A percentile compares a stretch with the other conserved stretches of the same genome.
These are phyloP conservation scores for Metschnikowia cerradonensis DNA, from an alignment of 805 yeast species.

Conservation along the genomic window DNA sequence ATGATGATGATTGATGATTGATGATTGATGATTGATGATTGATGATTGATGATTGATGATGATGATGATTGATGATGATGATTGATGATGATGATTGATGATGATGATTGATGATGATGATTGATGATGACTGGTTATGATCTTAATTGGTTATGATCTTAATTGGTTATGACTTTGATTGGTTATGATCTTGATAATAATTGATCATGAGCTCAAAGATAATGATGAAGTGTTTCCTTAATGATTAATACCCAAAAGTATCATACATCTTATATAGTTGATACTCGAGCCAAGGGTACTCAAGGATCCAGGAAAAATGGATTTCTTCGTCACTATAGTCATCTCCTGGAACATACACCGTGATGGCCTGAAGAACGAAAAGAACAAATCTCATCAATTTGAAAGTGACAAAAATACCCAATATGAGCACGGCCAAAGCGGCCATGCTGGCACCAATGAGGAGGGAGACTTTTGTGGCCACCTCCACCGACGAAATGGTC, in stretches of 20 bases:
- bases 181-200: neutral
- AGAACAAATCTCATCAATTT: neutral
- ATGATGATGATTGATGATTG: too few relatives aligned
- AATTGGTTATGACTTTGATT: neutral
- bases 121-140: neutral
- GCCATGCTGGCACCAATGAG: neutral
- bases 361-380: neutral
- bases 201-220: neutral
- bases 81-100: neutral
- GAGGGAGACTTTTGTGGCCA: neutral
- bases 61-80: too few relatives aligned
- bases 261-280: constrained; percentile 11
- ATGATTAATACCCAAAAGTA: constrained; percentile 7
- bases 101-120: neutral
- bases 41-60: constrained; percentile 3
- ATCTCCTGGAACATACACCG: neutral
- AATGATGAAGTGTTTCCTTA: neutral
- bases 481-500: neutral
- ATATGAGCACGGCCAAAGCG: neutral
- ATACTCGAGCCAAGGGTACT: constrained; percentile 17
- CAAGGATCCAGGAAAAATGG: constrained; percentile 12
- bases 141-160: neutral
- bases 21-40: too few relatives aligned
- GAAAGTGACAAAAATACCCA: neutral
- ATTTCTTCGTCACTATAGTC: constrained; percentile 1